These are phyloP conservation scores for Apiosordaria backusii DNA, from an alignment of 495 filamentous ascomycete genomes.

Conservation along the genomic window DNA sequence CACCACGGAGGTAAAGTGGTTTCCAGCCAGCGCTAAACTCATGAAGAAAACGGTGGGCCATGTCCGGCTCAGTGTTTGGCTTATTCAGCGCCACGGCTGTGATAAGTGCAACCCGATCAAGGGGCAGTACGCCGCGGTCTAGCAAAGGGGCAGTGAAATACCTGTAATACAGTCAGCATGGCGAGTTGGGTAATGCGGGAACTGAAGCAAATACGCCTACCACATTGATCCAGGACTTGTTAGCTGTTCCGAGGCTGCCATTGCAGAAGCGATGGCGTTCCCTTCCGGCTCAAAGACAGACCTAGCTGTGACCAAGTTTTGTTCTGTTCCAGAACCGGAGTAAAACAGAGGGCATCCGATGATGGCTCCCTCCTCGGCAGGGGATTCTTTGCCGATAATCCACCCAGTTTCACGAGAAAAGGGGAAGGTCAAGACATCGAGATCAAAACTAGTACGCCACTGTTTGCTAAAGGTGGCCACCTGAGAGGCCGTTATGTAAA, in stretches of 20 bases:
- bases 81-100: neutral
- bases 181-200: too few species aligned
- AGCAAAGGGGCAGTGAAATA: neutral
- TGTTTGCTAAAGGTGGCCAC: neutral
- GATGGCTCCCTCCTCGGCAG: neutral
- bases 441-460: neutral
- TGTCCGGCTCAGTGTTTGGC: neutral
- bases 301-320: neutral
- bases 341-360: neutral
- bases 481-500: neutral
- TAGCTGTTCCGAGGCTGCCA: neutral
- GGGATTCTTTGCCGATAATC: neutral
- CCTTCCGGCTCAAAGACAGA: neutral
- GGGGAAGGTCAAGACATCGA: neutral
- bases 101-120: neutral
- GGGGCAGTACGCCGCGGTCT: neutral
- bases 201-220: too few species aligned
- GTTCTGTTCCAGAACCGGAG: neutral
- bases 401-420: neutral
- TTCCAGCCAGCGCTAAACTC: neutral
- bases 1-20: neutral
- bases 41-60: neutral
- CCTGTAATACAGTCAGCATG: too few species aligned
- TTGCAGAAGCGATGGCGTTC: neutral
- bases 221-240: neutral